Base-by-base conservation (phyloP, 768 basidiomycete genomes). In the Termitomyces eurrhizus region DNA sequence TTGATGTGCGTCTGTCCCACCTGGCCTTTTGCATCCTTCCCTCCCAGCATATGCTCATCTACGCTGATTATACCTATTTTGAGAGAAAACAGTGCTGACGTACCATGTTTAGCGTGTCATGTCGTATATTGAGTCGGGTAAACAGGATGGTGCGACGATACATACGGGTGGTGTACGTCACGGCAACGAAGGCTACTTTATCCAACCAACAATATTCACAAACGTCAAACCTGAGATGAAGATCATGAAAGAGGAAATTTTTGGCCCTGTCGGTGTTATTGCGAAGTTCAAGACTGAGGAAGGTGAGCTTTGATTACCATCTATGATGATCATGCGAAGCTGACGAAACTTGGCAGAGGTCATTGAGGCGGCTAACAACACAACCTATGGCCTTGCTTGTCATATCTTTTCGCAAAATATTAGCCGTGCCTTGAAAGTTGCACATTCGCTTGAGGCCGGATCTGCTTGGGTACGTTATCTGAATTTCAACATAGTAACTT, bases 121-220 rank as follows among this genome's bases (percentile, higher is more conserved):
- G 80, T 73, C 72, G 35, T 92, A 91, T 75, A 90, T 93, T 68
- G 71, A 89, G n/a, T 81, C 83, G 3, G 92, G 90, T 12, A 87
- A 84, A 67, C 66, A 78, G n/a, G 82, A 83, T 24, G 90, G 91
- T 29, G 90, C 91, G 0, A 88, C 70, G 14, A 71, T 88, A 8
- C 78, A 82, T 63, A 62, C 75, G 4, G 91, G 90, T 3, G 91
- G 90, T 9, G 76, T 75, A 48, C 79, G 80, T 18, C 75, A 78
- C 65, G 88, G 88, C 9, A 71, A 65, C 0, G 78, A 86, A 63
- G 91, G 91, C 18, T 91, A 79, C 77, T 92, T 85, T 69, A 80
- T 93, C 58, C 62, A 73, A 57, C 91, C 87, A 1, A 92, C 92
- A 3, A 75, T 92, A 64, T 87, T 92, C 71, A 82, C 85, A 9